Conservation (phyloP, 2,329 filamentous ascomycete genomes). For the Domatiomyces catenatus region DNA sequence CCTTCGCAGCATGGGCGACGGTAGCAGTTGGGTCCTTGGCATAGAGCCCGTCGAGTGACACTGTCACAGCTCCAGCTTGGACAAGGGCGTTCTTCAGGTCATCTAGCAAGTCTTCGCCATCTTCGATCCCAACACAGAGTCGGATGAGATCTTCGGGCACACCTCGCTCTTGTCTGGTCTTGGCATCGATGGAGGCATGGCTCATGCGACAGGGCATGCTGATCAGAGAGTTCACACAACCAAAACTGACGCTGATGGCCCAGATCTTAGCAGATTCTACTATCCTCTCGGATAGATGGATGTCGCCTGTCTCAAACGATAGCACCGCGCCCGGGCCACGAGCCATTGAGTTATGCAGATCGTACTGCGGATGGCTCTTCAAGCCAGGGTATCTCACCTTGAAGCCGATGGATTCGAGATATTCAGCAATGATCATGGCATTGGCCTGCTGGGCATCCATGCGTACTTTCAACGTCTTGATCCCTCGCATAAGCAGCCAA, state of each 20-base stretch:
- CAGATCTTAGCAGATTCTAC: constrained; percentile 84
- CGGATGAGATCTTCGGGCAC: constrained; percentile 96
- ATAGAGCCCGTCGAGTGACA: constrained; percentile 69
- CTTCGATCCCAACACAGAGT: constrained; percentile 91
- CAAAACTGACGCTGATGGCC: constrained; percentile 94
- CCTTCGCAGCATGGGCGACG: constrained; percentile 13
- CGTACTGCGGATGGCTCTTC: constrained; percentile 89
- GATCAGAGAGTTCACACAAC: constrained; percentile 94
- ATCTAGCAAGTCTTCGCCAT: constrained; percentile 78
- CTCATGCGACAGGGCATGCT: constrained; percentile 99
- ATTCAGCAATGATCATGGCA: constrained; percentile 59
- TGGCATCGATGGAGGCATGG: constrained; percentile 93
- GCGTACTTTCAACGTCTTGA: constrained; percentile 92
- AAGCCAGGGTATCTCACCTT: constrained; percentile 88
- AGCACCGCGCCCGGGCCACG: constrained; percentile 86
- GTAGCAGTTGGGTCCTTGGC: constrained; percentile 30
- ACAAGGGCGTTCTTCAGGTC: constrained; percentile 83
- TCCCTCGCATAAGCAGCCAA: constrained; percentile 83
- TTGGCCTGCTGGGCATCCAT: constrained; percentile 98
- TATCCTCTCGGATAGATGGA: constrained; percentile 71
- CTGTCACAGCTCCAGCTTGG: constrained; percentile 80
- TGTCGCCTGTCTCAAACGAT: constrained; percentile 87
- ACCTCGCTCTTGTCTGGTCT: constrained; percentile 72
- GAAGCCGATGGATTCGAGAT: constrained; percentile 82
- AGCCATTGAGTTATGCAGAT: constrained; percentile 89